Evolutionary conservation across 768 basidiomycete genomes (phyloP).

Genomic region (Boletus pseudopeckii): DNA sequence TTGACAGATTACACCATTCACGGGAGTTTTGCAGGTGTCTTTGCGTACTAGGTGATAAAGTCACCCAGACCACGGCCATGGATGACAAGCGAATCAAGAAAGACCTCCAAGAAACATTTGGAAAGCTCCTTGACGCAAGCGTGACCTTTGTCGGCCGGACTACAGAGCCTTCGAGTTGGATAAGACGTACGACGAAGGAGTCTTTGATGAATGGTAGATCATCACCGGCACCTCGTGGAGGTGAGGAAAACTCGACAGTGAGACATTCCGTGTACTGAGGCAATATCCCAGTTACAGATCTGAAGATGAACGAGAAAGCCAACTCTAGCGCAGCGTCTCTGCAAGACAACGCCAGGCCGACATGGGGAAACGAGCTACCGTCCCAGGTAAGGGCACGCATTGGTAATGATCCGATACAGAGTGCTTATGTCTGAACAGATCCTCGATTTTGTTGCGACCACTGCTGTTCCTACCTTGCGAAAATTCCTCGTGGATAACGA

Average conservation of each 20-base stretch:
- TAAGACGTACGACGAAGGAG: slow-evolving; percentile 66
- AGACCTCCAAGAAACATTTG: slow-evolving; percentile 89
- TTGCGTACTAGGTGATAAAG: slow-evolving; percentile 74
- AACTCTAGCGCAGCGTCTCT: slow-evolving; percentile 43
- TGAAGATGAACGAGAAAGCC: slow-evolving; percentile 60
- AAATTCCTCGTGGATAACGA: slow-evolving; percentile 82
- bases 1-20: slow-evolving; percentile 10
- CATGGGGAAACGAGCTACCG: slow-evolving; percentile 29
- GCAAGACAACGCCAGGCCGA: slow-evolving; percentile 28
- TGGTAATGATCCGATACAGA: slow-evolving; percentile 7
- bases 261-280: background rate
- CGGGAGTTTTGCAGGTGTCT: slow-evolving; percentile 52
- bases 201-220: slow-evolving; percentile 65
- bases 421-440: slow-evolving; percentile 47
- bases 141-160: slow-evolving; percentile 71
- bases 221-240: slow-evolving; percentile 58
- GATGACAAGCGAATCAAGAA: slow-evolving; percentile 86
- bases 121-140: slow-evolving; percentile 79
- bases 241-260: slow-evolving; percentile 31
- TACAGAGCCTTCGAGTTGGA: slow-evolving; percentile 76
- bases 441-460: slow-evolving; percentile 62
- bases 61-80: slow-evolving; percentile 85
- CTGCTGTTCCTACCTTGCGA: slow-evolving; percentile 70
- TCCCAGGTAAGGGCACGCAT: slow-evolving; percentile 24
- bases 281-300: slow-evolving; percentile 30